Percentiles rank a stretch among this genome's conserved stretches.
Conservation (phyloP, 2,329 filamentous ascomycete genomes). For the Spiromastix sp. region DNA sequence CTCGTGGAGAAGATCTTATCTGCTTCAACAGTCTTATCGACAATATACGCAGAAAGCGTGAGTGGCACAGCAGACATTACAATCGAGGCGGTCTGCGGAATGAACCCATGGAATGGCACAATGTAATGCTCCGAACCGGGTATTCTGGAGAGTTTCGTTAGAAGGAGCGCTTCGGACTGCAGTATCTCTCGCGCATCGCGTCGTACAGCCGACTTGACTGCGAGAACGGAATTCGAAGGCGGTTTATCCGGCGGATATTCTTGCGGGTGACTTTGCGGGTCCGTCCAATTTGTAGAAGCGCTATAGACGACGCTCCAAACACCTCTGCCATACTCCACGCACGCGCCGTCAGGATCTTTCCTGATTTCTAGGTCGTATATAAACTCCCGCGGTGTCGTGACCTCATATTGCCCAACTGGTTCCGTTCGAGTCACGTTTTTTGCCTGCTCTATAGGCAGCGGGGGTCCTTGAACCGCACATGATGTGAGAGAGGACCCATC, state of each 20-base stretch:
- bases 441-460: not conserved
- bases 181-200: constrained; percentile 32
- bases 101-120: constrained; percentile 36
- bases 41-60: constrained; percentile 32
- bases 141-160: constrained; percentile 28
- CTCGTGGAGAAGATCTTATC: constrained; percentile 25
- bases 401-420: constrained; percentile 1
- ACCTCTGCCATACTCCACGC: constrained; percentile 33
- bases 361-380: constrained; percentile 24
- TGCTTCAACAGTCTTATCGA: constrained; percentile 21
- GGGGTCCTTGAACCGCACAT: constrained; percentile 6
- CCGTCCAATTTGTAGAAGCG: constrained; percentile 21
- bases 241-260: constrained; percentile 22
- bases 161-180: constrained; percentile 30
- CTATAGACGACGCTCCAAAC: constrained; percentile 40
- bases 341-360: constrained; percentile 17
- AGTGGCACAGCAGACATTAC: constrained; percentile 36
- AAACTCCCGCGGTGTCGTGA: constrained; percentile 18
- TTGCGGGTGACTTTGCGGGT: constrained; percentile 18
- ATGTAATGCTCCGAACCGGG: constrained; percentile 25
- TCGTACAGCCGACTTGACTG: constrained; percentile 35
- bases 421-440: constrained; percentile 2
- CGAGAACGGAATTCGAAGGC: constrained; percentile 16
- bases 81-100: constrained; percentile 27
- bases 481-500: constrained; percentile 9